Evolutionary conservation across 208 protist species (phyloP).

Genomic region (Crithidia sp.): DNA sequence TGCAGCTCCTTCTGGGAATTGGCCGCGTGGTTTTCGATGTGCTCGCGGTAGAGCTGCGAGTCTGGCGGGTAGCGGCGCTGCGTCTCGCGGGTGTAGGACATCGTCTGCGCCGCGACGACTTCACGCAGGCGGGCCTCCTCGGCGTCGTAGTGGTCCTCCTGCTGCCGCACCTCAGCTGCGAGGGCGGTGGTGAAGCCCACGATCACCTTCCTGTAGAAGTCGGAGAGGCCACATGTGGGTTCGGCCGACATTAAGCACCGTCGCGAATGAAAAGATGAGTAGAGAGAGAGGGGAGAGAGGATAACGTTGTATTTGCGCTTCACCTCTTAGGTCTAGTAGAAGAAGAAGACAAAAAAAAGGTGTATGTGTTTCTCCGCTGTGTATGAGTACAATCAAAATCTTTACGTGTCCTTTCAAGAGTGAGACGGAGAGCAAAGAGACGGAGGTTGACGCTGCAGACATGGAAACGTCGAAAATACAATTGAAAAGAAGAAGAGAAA

Average conservation of each 20-base stretch:
- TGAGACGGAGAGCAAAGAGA: no score
- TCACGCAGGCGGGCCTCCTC: background rate
- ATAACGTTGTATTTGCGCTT: background rate
- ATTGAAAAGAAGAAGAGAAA: background rate
- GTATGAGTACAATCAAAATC: no score
- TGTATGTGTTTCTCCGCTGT: no score
- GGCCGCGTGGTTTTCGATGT: constrained; percentile 6
- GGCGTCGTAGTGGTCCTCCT: constrained; percentile 43
- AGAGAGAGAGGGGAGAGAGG: constrained; percentile 5
- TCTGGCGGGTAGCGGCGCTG: background rate
- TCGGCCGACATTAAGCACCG: background rate
- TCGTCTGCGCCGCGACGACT: no score
- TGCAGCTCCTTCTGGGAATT: constrained; percentile 15
- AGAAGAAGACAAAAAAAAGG: background rate
- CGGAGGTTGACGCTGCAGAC: no score
- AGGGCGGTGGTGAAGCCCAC: constrained; percentile 24
- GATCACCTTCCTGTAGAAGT: constrained; percentile 17
- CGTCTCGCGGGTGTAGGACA: no score
- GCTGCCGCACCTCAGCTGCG: constrained; percentile 32
- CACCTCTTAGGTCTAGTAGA: background rate
- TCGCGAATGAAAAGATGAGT: background rate
- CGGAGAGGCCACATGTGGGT: constrained; percentile 25
- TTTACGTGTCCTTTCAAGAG: no score
- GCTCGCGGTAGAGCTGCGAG: constrained; percentile 14
- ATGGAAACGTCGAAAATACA: background rate